These are phyloP conservation scores for Fusarium annulatum DNA, from an alignment of 2,329 filamentous ascomycete species.

Conservation along the genomic window DNA sequence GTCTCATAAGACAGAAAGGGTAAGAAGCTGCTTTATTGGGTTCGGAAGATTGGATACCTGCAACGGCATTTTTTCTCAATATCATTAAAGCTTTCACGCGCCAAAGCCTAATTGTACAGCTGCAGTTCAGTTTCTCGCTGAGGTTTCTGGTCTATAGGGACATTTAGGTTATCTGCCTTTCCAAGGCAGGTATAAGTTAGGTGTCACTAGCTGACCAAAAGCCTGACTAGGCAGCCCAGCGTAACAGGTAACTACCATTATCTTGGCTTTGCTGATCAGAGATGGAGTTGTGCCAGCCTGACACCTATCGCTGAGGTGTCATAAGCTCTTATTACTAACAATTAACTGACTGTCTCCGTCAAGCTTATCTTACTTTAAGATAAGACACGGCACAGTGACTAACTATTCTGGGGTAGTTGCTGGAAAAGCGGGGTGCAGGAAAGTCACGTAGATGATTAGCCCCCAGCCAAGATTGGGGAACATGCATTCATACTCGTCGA, in stretches of 20 bases:
- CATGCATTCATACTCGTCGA: not conserved
- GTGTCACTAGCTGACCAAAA: no score
- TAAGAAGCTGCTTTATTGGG: no score
- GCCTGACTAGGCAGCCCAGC: no score
- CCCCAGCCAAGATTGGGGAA: not conserved
- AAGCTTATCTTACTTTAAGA: not conserved
- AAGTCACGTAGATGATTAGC: not conserved
- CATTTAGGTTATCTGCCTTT: no score
- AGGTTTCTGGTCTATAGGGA: no score
- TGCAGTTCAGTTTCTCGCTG: no score
- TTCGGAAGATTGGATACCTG: fast-evolving
- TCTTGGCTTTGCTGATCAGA: not conserved
- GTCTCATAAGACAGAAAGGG: no score
- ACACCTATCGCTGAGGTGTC: no score
- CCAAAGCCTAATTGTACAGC: no score
- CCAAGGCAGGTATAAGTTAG: no score
- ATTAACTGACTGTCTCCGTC: not conserved
- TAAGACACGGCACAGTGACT: not conserved
- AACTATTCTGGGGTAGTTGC: not conserved
- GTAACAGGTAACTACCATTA: no score
- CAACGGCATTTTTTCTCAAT: fast-evolving
- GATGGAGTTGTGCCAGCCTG: fast-evolving
- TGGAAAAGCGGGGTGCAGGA: slow-evolving; percentile 1
- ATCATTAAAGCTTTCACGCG: no score
- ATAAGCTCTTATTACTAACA: not conserved